Evolutionary conservation across 345 rosid species (phyloP), one percentile per base, ranked within the genome.

Genomic region (Garcia nutans): DNA sequence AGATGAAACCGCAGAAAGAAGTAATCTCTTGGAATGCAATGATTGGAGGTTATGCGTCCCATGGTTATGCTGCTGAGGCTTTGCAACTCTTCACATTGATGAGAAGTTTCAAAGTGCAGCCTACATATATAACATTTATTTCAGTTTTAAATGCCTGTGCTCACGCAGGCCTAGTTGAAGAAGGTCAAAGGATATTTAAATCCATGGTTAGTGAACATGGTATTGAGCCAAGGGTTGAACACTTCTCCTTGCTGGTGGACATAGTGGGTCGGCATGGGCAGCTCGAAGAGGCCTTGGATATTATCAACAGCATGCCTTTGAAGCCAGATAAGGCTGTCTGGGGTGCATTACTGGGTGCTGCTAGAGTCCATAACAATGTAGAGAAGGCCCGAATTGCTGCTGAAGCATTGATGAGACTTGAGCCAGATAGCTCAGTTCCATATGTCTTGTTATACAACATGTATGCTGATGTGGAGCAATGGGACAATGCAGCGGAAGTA

Each of bases 11-110:
- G 9, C 68, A 63, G 71, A 92, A 82, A 78, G 88, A 88, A 79
- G 93, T 92, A 11, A 80, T 90, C 77, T 79, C 95, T 45, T 92
- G 97, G 95, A 92, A 92, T 79, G 95, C 95, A 23, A 92, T 90
- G 90, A 92, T 92, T 41, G 91, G 97, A 77, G 97, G 93, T 37
- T 92, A 86, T 63, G 89, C 97, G 57, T 87, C 89, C 65, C 92
- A 92, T 74, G 94, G 94, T 66, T 80, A 84, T 68, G 86, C 88
- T 37, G 55, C 72, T 2, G 89, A 88, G 79, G 93, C 95, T 78
- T 80, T 90, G 26, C 71, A 84, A 65, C 74, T 90, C 57, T 90
- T 88, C 71, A 13, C 77, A 55, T 57, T 75, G 80, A 90, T 92
- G 95, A 90, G 78, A 74, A 72, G 76, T 45, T 74, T 68, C 55